Evolutionary conservation across 1,284 basidiomycete species (phyloP).

Genomic region (Puccinia sorghi): DNA sequence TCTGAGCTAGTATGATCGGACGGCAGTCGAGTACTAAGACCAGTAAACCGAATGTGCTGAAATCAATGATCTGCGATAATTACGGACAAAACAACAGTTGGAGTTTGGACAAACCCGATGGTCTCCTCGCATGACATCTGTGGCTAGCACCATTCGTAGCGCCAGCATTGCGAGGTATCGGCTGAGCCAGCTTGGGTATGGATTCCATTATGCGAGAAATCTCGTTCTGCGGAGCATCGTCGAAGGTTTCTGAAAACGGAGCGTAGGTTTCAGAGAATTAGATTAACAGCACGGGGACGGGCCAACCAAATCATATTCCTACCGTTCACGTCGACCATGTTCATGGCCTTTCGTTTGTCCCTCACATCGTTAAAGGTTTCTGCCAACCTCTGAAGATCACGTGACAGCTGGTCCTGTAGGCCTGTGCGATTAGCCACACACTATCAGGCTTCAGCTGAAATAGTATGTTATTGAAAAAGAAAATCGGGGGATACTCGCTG

Average conservation of each 20-base stretch:
- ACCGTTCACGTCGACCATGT: neutral
- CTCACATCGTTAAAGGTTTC: neutral
- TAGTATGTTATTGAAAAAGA: neutral
- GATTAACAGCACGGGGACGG: neutral
- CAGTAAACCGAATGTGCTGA: neutral
- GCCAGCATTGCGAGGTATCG: neutral
- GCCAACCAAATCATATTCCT: neutral
- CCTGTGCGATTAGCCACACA: neutral
- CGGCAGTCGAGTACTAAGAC: neutral
- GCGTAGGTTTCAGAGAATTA: neutral
- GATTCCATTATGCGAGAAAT: neutral
- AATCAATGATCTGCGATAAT: neutral
- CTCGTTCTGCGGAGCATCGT: neutral
- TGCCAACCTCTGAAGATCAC: neutral
- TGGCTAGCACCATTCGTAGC: neutral
- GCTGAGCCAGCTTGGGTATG: neutral
- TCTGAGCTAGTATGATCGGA: neutral
- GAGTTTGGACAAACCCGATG: neutral
- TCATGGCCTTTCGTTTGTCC: neutral
- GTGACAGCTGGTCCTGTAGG: neutral
- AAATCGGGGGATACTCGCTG: neutral
- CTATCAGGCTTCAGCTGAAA: neutral
- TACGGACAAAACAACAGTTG: neutral
- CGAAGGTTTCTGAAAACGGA: too few relatives aligned
- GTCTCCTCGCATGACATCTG: neutral